These are phyloP conservation scores for Exophiala calicioides DNA, from an alignment of 2,329 filamentous ascomycete species.

Conservation along the genomic window DNA sequence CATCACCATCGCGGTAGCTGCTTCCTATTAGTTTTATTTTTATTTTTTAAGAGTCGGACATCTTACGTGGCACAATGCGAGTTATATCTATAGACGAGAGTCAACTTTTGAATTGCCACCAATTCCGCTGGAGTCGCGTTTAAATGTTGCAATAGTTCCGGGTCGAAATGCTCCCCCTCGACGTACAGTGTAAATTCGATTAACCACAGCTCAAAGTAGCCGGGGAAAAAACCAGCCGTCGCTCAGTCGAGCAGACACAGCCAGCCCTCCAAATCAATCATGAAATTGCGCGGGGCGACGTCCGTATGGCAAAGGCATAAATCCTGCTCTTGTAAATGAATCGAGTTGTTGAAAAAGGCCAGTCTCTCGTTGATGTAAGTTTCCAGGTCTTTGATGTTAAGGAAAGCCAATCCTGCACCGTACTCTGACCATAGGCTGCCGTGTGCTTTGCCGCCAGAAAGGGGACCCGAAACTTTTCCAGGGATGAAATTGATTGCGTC, in stretches of 20 bases:
- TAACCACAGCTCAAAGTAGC: slow-evolving; percentile 28
- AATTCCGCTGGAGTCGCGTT: too few relatives aligned
- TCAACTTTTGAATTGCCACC: too few relatives aligned
- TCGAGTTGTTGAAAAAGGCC: neutral
- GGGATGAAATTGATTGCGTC: slow-evolving; percentile 8
- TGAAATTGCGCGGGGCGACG: slow-evolving; percentile 29
- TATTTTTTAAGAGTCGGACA: too few relatives aligned
- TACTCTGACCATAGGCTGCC: slow-evolving; percentile 5
- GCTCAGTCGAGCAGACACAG: slow-evolving; percentile 33
- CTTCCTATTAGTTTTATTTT: too few relatives aligned
- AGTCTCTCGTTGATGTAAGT: too few relatives aligned
- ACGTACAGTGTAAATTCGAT: slow-evolving; percentile 1
- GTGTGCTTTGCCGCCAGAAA: slow-evolving; percentile 4
- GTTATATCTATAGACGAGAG: too few relatives aligned
- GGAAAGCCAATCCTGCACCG: neutral
- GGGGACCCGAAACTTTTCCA: too few relatives aligned
- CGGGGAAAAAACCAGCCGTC: slow-evolving; percentile 31
- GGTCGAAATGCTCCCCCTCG: slow-evolving; percentile 1
- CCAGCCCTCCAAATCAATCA: slow-evolving; percentile 29
- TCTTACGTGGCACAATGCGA: too few relatives aligned
- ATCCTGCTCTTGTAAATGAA: slow-evolving; percentile 2
- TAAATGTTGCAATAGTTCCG: too few relatives aligned
- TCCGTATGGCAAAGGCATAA: slow-evolving; percentile 12
- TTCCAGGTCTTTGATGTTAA: slow-evolving; percentile 2
- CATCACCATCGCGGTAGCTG: slow-evolving; percentile 2